Evolutionary conservation across 768 basidiomycete species (phyloP).

Genomic region (Russula sp.): DNA sequence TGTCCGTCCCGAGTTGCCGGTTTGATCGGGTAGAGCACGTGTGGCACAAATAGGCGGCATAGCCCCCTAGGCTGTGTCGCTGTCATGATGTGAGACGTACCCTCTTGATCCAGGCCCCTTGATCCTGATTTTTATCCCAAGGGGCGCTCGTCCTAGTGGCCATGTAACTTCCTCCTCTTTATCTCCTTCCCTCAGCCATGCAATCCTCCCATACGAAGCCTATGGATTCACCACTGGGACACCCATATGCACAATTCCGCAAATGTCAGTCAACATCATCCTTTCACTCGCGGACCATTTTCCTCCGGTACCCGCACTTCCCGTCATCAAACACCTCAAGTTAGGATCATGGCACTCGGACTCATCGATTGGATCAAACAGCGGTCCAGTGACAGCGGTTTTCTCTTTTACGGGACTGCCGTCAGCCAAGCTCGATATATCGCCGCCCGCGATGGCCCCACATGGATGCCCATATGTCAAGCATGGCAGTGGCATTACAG

Average conservation of each 20-base stretch:
- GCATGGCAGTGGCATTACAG: slow-evolving; percentile 13
- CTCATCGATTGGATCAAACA: neutral
- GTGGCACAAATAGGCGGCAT: too few species aligned
- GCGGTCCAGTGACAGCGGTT: neutral
- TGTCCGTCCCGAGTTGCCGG: neutral
- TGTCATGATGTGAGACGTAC: neutral
- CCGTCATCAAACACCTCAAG: too few species aligned
- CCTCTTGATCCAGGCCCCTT: neutral
- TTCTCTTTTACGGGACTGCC: neutral
- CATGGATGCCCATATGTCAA: slow-evolving; percentile 16
- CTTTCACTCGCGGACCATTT: neutral
- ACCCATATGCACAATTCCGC: neutral
- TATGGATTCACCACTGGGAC: neutral
- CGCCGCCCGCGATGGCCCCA: neutral
- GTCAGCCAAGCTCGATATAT: neutral
- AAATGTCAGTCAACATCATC: neutral
- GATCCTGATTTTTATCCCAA: neutral
- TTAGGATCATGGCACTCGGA: neutral
- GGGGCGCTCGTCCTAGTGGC: neutral
- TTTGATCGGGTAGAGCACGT: neutral
- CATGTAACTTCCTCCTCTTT: neutral
- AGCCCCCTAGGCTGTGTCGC: neutral
- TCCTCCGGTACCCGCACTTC: neutral
- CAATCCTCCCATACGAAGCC: too few species aligned
- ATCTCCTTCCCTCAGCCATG: too few species aligned